Percentiles rank a stretch among this genome's conserved stretches.
These are phyloP conservation scores for Pezicula radicicola DNA, from an alignment of 2,329 filamentous ascomycete genomes.

Conservation along the genomic window DNA sequence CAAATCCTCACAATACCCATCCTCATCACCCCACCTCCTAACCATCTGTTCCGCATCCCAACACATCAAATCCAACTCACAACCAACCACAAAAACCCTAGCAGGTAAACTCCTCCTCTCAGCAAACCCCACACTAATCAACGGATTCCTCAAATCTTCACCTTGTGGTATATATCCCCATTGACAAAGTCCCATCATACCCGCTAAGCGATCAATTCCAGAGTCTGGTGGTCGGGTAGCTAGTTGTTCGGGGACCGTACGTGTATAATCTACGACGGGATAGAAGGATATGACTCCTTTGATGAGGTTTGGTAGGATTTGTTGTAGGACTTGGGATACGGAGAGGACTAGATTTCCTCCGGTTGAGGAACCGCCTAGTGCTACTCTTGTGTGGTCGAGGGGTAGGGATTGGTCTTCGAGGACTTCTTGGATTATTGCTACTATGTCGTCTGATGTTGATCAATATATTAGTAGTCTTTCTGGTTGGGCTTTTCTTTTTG, in stretches of 20 bases:
- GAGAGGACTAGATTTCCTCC: conserved; percentile 46
- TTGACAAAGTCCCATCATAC: conserved; percentile 8
- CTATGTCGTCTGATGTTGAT: conserved; percentile 34
- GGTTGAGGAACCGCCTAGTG: conserved; percentile 47
- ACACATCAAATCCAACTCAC: conserved; percentile 24
- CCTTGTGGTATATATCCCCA: conserved; percentile 16
- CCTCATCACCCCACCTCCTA: conserved; percentile 7
- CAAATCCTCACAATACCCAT: neutral
- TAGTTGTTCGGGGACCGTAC: conserved; percentile 24
- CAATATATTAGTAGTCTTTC: no score
- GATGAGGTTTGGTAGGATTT: conserved; percentile 25
- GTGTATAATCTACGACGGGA: conserved; percentile 38
- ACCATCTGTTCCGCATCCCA: conserved; percentile 14
- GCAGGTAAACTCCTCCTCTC: conserved; percentile 15
- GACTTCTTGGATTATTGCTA: conserved; percentile 37
- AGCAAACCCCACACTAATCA: conserved; percentile 18
- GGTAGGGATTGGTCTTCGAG: conserved; percentile 41
- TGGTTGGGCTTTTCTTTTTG: no score
- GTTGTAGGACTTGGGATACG: conserved; percentile 35
- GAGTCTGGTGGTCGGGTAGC: conserved; percentile 19
- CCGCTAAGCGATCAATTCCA: conserved; percentile 9
- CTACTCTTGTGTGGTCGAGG: conserved; percentile 39
- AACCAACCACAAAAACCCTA: conserved; percentile 19
- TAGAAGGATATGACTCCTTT: conserved; percentile 40
- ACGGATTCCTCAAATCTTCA: conserved; percentile 19